Base-by-base conservation (phyloP, 2,329 filamentous ascomycete species). In the Septoria petroselini region DNA sequence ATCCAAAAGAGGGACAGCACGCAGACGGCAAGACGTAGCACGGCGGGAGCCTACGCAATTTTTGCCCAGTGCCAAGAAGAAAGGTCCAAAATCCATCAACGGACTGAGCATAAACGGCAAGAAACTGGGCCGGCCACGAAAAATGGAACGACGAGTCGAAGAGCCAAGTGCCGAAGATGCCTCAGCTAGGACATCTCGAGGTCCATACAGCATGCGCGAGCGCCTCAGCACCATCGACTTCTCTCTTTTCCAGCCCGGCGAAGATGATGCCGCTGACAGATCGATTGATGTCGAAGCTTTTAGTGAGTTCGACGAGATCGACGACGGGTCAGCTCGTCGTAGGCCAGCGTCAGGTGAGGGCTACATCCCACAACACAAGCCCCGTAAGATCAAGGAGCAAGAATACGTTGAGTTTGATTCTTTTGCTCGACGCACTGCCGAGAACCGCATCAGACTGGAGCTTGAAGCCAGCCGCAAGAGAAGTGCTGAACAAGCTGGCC, bases 331-430 rank as follows among this genome's bases (percentile, higher is more conserved):
- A 8, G 39, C 27, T 23, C 30, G 14, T n/a, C 23, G 25, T 18
- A 27, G 35, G 6, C 23, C 34, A n/a, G 8, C 14, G 9, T 23
- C 25, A 9, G 14, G 12, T 3, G 31, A 18, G 4, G 19, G 23
- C 12, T 39, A 39, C 14, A 23, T 31, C 33, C 21, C 43, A 14
- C 27, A 29, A 17, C 25, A 47, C 35, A 47, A 40, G 18, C 34
- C 43, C 21, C 48, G 48, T 17, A 45, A 54, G 31, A 54, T 53
- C 9, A 54, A 50, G 11, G 34, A 52, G 23, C 45, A 55, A 33
- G 59, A 62, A 18, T 50, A 53, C 23, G 48, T 48, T 8, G 53
- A 60, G 12, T 63, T 54, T 41, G 51, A 61, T n/a, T 19, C 15
- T 7, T 52, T 50, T 14, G 55, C 50, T 7, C 39, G 53, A 29